Conservation (phyloP, 169 alveolate genomes). For the Neospora caninum region DNA sequence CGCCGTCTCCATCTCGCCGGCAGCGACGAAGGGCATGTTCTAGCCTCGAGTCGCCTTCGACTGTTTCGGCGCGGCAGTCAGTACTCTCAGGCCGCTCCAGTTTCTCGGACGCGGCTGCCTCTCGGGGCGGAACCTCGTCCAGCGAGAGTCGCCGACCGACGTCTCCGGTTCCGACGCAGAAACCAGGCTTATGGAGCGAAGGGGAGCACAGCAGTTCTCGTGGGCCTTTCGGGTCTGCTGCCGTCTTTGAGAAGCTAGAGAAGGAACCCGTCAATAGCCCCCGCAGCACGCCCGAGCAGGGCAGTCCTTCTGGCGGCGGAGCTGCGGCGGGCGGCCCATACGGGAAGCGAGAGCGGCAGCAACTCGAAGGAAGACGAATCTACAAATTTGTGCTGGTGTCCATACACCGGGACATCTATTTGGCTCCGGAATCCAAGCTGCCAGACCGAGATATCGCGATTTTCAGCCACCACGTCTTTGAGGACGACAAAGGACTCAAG, state of each 20-base stretch:
- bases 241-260: neutral
- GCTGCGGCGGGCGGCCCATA: neutral
- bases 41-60: neutral
- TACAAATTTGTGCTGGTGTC: conserved; percentile 41
- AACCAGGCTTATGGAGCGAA: too few relatives aligned
- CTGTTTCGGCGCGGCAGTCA: too few relatives aligned
- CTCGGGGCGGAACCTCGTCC: too few relatives aligned
- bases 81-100: too few relatives aligned
- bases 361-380: neutral
- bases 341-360: neutral
- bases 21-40: neutral
- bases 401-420: conserved; percentile 34
- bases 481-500: neutral
- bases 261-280: too few relatives aligned
- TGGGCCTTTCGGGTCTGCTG: too few relatives aligned
- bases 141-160: too few relatives aligned
- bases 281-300: too few relatives aligned
- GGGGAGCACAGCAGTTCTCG: too few relatives aligned
- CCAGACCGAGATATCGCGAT: neutral
- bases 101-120: too few relatives aligned
- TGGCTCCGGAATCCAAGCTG: neutral
- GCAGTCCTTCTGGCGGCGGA: neutral
- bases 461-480: neutral
- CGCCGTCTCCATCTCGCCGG: neutral
- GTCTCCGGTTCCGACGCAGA: too few relatives aligned